These are phyloP conservation scores for Lipomyces yarrowii DNA, from an alignment of 1,139 yeast species.

Conservation along the genomic window DNA sequence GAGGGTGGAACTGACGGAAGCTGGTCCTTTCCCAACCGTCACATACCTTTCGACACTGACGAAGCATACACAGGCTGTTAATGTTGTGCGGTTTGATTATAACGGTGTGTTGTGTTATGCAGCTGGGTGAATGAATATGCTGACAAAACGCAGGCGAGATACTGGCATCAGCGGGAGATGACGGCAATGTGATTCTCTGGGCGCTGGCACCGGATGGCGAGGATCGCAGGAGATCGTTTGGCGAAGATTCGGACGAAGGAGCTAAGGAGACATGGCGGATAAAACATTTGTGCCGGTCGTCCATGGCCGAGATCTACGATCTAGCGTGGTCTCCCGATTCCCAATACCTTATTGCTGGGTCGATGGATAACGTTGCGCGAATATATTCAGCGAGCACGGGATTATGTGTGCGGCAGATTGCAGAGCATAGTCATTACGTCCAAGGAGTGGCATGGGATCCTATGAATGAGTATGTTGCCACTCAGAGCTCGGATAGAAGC, in stretches of 20 bases:
- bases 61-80: slow-evolving; percentile 94
- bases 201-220: slow-evolving; percentile 49
- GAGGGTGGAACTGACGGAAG: slow-evolving; percentile 38
- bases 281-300: slow-evolving; percentile 57
- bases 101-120: slow-evolving; percentile 45
- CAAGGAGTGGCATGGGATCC: slow-evolving; percentile 99
- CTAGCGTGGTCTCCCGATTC: slow-evolving; percentile 90
- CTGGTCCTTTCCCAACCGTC: slow-evolving; percentile 44
- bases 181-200: slow-evolving; percentile 88
- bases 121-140: background rate
- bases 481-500: slow-evolving; percentile 89
- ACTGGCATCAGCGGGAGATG: slow-evolving; percentile 93
- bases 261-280: slow-evolving; percentile 73
- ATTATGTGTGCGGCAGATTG: slow-evolving; percentile 59
- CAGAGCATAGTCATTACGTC: slow-evolving; percentile 83
- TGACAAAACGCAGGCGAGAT: slow-evolving; percentile 43
- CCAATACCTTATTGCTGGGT: slow-evolving; percentile 74
- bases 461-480: slow-evolving; percentile 66
- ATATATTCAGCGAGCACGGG: slow-evolving; percentile 64
- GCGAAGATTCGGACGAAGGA: slow-evolving; percentile 46
- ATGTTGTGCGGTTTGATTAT: slow-evolving; percentile 80
- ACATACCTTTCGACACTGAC: slow-evolving; percentile 74
- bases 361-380: slow-evolving; percentile 84
- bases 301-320: slow-evolving; percentile 82
- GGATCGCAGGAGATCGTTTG: slow-evolving; percentile 34